Percentiles rank a stretch among this genome's conserved stretches.
phyloP scores from a whole-genome alignment of 148 eudicot genomes.

The Heliosperma pusillum region DNA sequence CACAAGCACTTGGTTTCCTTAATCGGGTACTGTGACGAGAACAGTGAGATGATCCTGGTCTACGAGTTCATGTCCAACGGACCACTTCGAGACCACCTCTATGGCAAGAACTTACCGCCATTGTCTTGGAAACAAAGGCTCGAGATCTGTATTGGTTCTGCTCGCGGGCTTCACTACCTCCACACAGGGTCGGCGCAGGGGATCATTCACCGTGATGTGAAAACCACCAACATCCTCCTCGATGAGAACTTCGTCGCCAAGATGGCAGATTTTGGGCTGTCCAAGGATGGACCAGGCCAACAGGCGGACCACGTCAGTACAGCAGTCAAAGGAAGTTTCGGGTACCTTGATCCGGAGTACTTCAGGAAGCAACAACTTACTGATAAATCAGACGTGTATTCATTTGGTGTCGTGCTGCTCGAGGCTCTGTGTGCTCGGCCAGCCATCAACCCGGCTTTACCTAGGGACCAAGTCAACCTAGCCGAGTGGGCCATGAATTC shows the following conservation, averaged over 20 bases:
- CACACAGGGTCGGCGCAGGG: conserved; percentile 81
- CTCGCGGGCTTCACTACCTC: conserved; percentile 83
- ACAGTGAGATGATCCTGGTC: conserved; percentile 72
- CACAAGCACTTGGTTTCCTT: conserved; percentile 85
- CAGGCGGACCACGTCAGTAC: conserved; percentile 67
- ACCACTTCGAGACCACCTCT: conserved; percentile 73
- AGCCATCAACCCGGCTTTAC: conserved; percentile 67
- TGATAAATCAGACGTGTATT: conserved; percentile 86
- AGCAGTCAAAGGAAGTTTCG: conserved; percentile 82
- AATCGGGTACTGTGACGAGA: conserved; percentile 76
- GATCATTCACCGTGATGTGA: conserved; percentile 85
- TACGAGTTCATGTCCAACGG: conserved; percentile 85
- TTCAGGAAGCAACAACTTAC: conserved; percentile 89
- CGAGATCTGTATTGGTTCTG: conserved; percentile 76
- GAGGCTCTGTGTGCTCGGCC: conserved; percentile 83
- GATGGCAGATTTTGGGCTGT: conserved; percentile 87
- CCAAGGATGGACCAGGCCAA: conserved; percentile 45
- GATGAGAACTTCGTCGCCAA: conserved; percentile 71
- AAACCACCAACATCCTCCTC: conserved; percentile 75
- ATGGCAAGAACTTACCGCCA: conserved; percentile 53
- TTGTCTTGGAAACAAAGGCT: conserved; percentile 78
- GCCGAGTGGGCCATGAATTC: conserved; percentile 88
- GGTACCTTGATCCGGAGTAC: conserved; percentile 92
- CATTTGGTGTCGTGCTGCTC: conserved; percentile 82
- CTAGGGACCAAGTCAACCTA: conserved; percentile 82